Conservation (phyloP, 2,329 filamentous ascomycete species). For the Amesomyces nigricolor region DNA sequence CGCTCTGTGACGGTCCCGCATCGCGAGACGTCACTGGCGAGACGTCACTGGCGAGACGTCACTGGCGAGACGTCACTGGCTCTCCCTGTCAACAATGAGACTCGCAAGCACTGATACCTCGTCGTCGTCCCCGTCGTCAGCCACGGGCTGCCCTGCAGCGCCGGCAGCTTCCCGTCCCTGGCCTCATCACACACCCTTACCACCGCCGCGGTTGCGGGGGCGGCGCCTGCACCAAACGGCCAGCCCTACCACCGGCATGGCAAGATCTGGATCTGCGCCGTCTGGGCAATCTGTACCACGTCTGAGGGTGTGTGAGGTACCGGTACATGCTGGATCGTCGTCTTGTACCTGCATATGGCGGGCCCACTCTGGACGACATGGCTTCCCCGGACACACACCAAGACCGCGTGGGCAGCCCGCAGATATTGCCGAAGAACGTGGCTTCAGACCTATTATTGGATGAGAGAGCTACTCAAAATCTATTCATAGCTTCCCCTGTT, state of each 20-base stretch:
- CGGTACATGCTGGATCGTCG: slow-evolving; percentile 17
- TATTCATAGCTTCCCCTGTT: slow-evolving; percentile 8
- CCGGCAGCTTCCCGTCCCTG: not conserved
- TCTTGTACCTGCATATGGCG: slow-evolving; percentile 23
- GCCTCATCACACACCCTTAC: slow-evolving; percentile 12
- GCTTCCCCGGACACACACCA: slow-evolving; percentile 8
- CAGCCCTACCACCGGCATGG: slow-evolving; percentile 15
- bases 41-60: too few relatives aligned
- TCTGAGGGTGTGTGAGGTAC: slow-evolving; percentile 14
- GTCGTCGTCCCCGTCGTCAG: not conserved
- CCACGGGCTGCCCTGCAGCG: slow-evolving; percentile 1
- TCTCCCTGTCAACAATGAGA: not conserved
- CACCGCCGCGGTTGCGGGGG: slow-evolving; percentile 16
- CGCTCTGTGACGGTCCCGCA: not conserved
- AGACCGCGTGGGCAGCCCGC: not conserved
- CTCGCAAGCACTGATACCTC: not conserved
- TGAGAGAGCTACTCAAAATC: not conserved
- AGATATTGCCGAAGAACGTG: not conserved
- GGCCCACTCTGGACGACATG: slow-evolving; percentile 21
- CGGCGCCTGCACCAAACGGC: slow-evolving; percentile 15
- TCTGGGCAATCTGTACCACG: slow-evolving; percentile 5
- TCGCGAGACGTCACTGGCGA: not conserved
- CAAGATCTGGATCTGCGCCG: slow-evolving; percentile 15
- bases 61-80: not conserved
- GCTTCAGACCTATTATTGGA: not conserved